These are phyloP conservation scores for Penicillium cosmopolitanum DNA, from an alignment of 495 filamentous ascomycete genomes.

Conservation along the genomic window DNA sequence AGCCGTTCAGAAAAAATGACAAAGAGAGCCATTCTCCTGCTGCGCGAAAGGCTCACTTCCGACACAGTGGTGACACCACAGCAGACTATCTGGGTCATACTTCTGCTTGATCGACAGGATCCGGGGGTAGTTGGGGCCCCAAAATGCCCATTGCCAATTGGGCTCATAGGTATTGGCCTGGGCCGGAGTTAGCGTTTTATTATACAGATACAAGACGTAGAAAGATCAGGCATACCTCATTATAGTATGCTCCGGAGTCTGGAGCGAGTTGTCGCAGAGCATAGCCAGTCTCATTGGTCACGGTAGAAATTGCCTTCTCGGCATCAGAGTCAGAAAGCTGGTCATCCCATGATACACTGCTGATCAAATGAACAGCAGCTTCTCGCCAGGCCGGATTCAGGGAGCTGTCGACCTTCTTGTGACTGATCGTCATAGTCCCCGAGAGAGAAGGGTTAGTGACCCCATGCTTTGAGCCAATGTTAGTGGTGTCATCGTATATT, in stretches of 20 bases:
- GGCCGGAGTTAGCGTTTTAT: neutral
- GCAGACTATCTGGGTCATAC: slow-evolving; percentile 19
- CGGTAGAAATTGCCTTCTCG: slow-evolving; percentile 19
- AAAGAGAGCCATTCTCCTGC: slow-evolving; percentile 15
- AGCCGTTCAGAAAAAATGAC: neutral
- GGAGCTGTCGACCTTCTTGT: slow-evolving; percentile 10
- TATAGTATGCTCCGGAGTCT: slow-evolving; percentile 42
- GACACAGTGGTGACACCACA: slow-evolving; percentile 23
- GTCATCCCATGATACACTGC: slow-evolving; percentile 8
- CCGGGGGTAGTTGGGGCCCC: slow-evolving; percentile 51
- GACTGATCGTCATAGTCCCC: slow-evolving; percentile 16
- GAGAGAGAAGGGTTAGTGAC: slow-evolving; percentile 14
- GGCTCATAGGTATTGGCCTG: slow-evolving; percentile 53
- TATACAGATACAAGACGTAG: neutral
- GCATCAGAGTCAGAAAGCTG: neutral
- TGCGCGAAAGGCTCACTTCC: slow-evolving; percentile 19
- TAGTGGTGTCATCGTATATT: no score
- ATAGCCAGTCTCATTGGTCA: slow-evolving; percentile 55
- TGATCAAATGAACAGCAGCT: slow-evolving; percentile 15
- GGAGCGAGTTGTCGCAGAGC: slow-evolving; percentile 42
- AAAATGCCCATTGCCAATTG: slow-evolving; percentile 53
- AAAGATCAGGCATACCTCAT: slow-evolving; percentile 32
- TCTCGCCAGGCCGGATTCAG: slow-evolving; percentile 21
- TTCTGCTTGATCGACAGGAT: slow-evolving; percentile 50
- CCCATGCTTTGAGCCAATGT: neutral